Conservation (phyloP, 257 asterid genomes). For the Haberlea rhodopensis region DNA sequence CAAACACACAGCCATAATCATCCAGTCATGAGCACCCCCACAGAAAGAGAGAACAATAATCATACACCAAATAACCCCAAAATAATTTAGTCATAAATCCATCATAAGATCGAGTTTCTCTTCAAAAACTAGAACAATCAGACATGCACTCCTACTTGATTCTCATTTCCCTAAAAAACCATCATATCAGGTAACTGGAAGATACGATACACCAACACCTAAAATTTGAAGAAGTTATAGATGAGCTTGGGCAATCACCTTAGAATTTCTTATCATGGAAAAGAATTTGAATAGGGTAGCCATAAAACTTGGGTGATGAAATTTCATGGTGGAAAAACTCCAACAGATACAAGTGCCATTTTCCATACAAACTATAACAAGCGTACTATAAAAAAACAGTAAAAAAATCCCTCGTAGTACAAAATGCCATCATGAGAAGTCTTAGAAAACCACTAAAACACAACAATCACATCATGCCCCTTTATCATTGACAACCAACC, state of each 20-base stretch:
- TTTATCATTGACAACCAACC: background rate
- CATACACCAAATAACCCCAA: background rate
- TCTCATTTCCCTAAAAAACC: background rate
- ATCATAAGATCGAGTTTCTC: background rate
- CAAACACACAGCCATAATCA: background rate
- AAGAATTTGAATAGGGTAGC: background rate
- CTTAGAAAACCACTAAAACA: background rate
- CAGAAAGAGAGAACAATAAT: background rate
- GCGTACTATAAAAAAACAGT: background rate
- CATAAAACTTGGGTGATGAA: background rate
- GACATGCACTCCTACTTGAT: background rate
- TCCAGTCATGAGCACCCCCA: too few relatives aligned
- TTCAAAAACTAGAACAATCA: background rate
- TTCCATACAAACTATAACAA: background rate
- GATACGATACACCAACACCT: background rate
- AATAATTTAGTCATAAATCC: background rate
- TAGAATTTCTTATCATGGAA: background rate
- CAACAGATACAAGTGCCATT: background rate
- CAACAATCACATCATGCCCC: background rate
- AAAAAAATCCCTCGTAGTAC: background rate
- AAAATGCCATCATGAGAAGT: background rate
- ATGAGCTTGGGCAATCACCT: background rate
- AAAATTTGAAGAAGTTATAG: background rate
- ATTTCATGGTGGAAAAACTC: background rate
- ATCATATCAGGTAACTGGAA: background rate